Conservation (phyloP, 192 early-diverging fungal genomes). For the Entrophospora sp. region DNA sequence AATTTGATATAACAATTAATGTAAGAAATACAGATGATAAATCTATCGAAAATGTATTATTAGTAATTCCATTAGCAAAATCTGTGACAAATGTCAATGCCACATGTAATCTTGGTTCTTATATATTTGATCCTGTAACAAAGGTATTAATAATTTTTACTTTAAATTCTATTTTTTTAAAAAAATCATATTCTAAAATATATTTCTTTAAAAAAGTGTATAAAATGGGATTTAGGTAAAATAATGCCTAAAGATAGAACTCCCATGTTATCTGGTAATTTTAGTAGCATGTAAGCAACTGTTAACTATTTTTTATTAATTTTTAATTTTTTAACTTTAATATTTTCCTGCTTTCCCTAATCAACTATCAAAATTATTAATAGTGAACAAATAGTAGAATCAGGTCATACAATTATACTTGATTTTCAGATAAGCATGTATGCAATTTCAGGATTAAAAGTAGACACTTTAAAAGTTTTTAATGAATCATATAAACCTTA, state of each 20-base stretch:
- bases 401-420: slow-evolving; percentile 46
- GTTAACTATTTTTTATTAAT: background rate
- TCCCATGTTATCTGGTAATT: slow-evolving; percentile 55
- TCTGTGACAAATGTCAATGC: slow-evolving; percentile 48
- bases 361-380: background rate
- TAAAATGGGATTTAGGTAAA: slow-evolving; percentile 61
- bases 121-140: slow-evolving; percentile 62
- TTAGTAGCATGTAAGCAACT: slow-evolving; percentile 21
- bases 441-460: slow-evolving; percentile 61
- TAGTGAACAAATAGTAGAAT: slow-evolving; percentile 38
- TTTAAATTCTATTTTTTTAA: background rate
- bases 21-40: slow-evolving; percentile 58
- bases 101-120: slow-evolving; percentile 54
- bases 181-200: background rate
- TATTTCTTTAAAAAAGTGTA: background rate
- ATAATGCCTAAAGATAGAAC: slow-evolving; percentile 43
- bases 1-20: slow-evolving; percentile 59
- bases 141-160: slow-evolving; percentile 27
- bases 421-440: slow-evolving; percentile 65
- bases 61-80: slow-evolving; percentile 52
- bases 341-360: too few relatives aligned
- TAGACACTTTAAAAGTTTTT: slow-evolving; percentile 60
- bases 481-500: slow-evolving; percentile 72
- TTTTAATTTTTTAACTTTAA: background rate
- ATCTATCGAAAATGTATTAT: slow-evolving; percentile 52